phyloP scores from a whole-genome alignment of 371 early-diverging fungal genomes.

The Rhizopus delemar region DNA sequence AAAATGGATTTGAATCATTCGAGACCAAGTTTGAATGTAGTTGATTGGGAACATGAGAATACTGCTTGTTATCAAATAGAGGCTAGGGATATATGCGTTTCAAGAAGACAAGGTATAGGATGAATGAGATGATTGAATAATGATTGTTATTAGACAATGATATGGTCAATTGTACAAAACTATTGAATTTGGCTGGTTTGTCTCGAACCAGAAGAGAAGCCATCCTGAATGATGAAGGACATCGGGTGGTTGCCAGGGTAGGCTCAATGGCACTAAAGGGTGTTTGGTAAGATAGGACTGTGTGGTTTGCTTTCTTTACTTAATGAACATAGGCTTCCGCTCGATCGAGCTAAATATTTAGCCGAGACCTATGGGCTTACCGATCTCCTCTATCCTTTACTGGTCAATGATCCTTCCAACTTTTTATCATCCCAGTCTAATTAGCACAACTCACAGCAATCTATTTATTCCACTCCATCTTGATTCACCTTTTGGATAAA shows the following conservation, averaged over 20 bases:
- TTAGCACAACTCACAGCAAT: too few relatives aligned
- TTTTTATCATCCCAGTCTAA: slow-evolving; percentile 7
- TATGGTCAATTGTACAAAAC: slow-evolving; percentile 85
- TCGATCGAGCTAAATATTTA: slow-evolving; percentile 61
- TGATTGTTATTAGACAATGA: slow-evolving; percentile 58
- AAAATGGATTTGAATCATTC: slow-evolving; percentile 15
- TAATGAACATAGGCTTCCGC: slow-evolving; percentile 54
- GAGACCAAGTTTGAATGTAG: slow-evolving; percentile 68
- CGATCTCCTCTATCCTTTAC: slow-evolving; percentile 66
- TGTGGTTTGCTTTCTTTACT: neutral
- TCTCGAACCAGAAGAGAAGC: slow-evolving; percentile 87
- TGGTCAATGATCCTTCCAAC: slow-evolving; percentile 60
- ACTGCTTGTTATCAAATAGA: slow-evolving; percentile 82
- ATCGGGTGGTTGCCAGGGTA: slow-evolving; percentile 80
- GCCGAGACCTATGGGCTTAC: slow-evolving; percentile 63
- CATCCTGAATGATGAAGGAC: slow-evolving; percentile 83
- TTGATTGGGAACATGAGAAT: slow-evolving; percentile 82
- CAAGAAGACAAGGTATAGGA: slow-evolving; percentile 66
- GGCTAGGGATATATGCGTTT: slow-evolving; percentile 74
- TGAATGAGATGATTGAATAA: slow-evolving; percentile 5
- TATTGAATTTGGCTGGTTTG: slow-evolving; percentile 85
- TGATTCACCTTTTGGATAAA: too few relatives aligned
- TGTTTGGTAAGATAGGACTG: slow-evolving; percentile 63
- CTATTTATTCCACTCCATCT: too few relatives aligned
- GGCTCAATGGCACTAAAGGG: slow-evolving; percentile 89